Evolutionary conservation across 106 monocot species (phyloP), one percentile per base, ranked within the genome.

Genomic region (Platanthera zijinensis): DNA sequence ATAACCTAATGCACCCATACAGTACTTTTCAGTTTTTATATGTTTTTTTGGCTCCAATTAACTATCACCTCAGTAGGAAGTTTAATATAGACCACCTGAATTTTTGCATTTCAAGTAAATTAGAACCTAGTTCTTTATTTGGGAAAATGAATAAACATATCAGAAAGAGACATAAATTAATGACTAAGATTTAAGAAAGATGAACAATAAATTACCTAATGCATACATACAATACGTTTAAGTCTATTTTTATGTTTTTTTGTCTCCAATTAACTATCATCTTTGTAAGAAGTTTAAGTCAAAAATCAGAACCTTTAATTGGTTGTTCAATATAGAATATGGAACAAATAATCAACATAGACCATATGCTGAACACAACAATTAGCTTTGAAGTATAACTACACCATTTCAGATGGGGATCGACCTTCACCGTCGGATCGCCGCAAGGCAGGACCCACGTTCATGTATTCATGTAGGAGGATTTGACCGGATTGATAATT

Each of bases 91-190:
- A 39, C 3, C 1, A 39, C 39, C 39, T 39, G 39, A 39, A 70
- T 63, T 21, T 70, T 15, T 47, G n/a, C 17, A 6, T 70, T 70
- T 70, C 69, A 21, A 70, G 70, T 46, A 48, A 45, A 48, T 48
- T 11, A 70, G 11, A 30, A 66, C 32, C 66, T 30, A 66, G 12
- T 30, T 66, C 66, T 30, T 66, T 7, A 70, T 39, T 67, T 39
- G 12, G 47, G 70, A 70, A 70, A 70, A 70, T 70, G 70, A 25
- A 47, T 70, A 17, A 17, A 13, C 14, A 70, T 67, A 30, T 39
- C 25, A 48, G 70, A 0, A 39, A 48, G 45, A n/a, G 2, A 70
- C 32, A 66, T 30, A 70, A 70, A 70, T 70, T 8, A 70, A 46
- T 70, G 15, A 15, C 70, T 17, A 17, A 48, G 48, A 6, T 15